Conservation (phyloP, 306 rosid species). For the Prunus kanzakura region DNA sequence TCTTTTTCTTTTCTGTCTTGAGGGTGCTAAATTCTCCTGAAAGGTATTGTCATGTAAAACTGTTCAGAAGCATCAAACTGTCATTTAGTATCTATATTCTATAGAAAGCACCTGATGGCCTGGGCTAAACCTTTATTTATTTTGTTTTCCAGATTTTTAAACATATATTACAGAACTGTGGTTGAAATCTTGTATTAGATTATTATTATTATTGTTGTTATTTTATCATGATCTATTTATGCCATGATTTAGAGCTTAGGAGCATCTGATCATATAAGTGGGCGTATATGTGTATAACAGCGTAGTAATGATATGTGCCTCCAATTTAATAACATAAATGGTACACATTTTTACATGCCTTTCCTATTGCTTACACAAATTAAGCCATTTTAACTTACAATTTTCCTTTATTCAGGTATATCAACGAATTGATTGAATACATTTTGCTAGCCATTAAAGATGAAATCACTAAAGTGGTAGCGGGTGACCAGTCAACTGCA, state of each 20-base stretch:
- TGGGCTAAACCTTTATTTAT: background rate
- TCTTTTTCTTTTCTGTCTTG: background rate
- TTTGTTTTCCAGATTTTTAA: background rate
- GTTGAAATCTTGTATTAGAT: background rate
- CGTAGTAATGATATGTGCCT: background rate
- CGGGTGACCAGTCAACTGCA: constrained; percentile 37
- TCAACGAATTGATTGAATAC: constrained; percentile 80
- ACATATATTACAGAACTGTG: background rate
- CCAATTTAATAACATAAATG: background rate
- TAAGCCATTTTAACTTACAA: background rate
- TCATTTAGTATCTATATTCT: background rate
- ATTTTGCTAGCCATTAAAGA: constrained; percentile 59
- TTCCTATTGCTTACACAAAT: background rate
- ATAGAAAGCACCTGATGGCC: background rate
- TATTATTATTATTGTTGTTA: background rate
- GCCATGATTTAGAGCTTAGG: background rate
- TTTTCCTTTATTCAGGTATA: constrained; percentile 57
- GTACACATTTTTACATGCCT: background rate
- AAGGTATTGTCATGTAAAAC: background rate
- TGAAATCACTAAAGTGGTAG: constrained; percentile 32
- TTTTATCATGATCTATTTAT: background rate
- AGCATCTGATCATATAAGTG: background rate
- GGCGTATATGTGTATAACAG: background rate
- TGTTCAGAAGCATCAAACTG: background rate
- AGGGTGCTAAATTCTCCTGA: background rate